These are phyloP conservation scores for Blastobotrys raffinosifermentans DNA, from an alignment of 1,139 yeast genomes.

Conservation along the genomic window DNA sequence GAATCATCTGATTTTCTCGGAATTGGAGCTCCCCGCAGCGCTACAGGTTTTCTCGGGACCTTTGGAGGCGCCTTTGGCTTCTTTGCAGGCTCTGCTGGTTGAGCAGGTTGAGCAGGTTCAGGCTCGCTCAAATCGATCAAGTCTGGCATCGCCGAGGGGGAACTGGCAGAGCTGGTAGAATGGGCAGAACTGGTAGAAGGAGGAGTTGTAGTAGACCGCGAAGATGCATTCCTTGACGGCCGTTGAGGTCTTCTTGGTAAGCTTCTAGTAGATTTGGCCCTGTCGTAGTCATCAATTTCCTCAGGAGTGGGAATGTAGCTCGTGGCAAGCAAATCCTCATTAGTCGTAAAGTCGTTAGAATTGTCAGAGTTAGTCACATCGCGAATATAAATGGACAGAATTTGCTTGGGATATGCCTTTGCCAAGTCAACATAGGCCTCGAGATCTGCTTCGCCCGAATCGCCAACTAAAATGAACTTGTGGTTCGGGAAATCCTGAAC, in stretches of 20 bases:
- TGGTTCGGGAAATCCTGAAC: slow-evolving; percentile 69
- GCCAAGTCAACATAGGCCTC: slow-evolving; percentile 85
- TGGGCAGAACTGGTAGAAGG: too few relatives aligned
- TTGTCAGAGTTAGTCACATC: slow-evolving; percentile 45
- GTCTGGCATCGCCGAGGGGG: slow-evolving; percentile 11
- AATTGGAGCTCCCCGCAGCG: slow-evolving; percentile 10
- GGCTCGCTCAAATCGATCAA: slow-evolving; percentile 22
- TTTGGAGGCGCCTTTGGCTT: too few relatives aligned
- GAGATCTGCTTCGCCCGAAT: slow-evolving; percentile 90
- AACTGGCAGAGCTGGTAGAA: slow-evolving; percentile 11
- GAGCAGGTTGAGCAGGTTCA: too few relatives aligned
- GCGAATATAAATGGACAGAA: slow-evolving; percentile 73
- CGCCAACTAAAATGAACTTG: slow-evolving; percentile 81
- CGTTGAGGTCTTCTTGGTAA: slow-evolving; percentile 1
- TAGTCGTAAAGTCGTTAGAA: not conserved
- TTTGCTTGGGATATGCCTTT: slow-evolving; percentile 50
- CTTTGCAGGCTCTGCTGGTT: too few relatives aligned
- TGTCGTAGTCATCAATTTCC: slow-evolving; percentile 16
- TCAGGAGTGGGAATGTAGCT: slow-evolving; percentile 18
- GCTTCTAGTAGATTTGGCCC: not conserved
- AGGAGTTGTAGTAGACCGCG: too few relatives aligned
- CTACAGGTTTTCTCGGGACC: slow-evolving; percentile 23
- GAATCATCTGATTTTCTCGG: slow-evolving; percentile 1
- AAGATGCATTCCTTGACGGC: too few relatives aligned
- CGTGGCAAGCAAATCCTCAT: slow-evolving; percentile 9